These are phyloP conservation scores for Pseudonitzschia pungens DNA, from an alignment of 108 stramenopile genomes.

Conservation along the genomic window DNA sequence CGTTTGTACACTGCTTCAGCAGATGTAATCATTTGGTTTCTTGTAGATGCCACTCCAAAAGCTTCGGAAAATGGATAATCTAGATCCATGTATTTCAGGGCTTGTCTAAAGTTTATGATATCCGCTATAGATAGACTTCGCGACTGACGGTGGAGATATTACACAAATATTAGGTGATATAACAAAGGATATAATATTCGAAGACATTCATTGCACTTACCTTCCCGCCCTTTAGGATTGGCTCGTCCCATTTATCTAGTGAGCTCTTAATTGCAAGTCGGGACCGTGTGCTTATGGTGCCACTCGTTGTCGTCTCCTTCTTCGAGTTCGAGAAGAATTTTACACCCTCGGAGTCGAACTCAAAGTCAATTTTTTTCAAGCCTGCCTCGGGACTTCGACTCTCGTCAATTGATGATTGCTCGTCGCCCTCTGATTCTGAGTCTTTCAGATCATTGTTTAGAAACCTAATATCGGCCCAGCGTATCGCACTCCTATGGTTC, in stretches of 20 bases:
- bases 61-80: conserved; percentile 64
- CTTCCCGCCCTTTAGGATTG: conserved; percentile 59
- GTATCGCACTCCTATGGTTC: neutral
- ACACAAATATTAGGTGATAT: neutral
- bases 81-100: conserved; percentile 71
- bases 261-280: conserved; percentile 40
- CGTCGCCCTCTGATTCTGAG: neutral
- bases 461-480: conserved; percentile 7
- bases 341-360: neutral
- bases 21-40: conserved; percentile 67
- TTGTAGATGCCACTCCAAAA: conserved; percentile 63
- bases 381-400: neutral
- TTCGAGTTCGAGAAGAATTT: neutral
- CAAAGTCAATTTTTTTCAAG: neutral
- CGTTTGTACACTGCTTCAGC: conserved; percentile 56
- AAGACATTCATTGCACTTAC: conserved; percentile 11
- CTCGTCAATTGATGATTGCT: neutral
- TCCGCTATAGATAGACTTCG: conserved; percentile 48
- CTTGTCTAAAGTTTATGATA: conserved; percentile 67
- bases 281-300: conserved; percentile 11
- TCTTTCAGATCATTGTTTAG: neutral
- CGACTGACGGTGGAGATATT: neutral
- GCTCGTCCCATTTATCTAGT: conserved; percentile 77
- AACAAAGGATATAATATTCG: neutral
- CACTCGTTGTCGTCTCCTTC: neutral